A percentile compares a stretch with the other conserved stretches of the same genome.
Conservation (phyloP, 2,329 filamentous ascomycete genomes). For the Cladophialophora chaetospira region DNA sequence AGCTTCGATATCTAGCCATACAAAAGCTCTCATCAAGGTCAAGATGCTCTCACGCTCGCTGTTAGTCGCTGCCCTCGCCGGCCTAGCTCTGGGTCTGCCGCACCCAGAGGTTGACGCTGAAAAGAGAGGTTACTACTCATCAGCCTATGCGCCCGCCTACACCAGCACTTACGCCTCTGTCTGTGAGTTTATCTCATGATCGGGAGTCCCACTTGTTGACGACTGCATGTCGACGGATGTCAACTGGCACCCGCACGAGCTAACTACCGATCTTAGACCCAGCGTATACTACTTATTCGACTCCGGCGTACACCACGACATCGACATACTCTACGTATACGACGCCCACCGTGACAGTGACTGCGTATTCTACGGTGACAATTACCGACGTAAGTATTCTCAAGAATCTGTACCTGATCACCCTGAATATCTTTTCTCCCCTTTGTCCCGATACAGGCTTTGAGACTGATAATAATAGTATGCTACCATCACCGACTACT, state of each 20-base stretch:
- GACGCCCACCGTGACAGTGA: neutral
- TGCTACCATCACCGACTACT: neutral
- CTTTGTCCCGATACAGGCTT: too few species aligned
- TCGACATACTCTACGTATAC: neutral
- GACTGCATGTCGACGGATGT: too few species aligned
- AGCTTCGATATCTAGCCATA: neutral
- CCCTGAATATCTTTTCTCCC: too few species aligned
- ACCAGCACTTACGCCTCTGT: neutral
- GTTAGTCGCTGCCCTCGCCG: conserved; percentile 2
- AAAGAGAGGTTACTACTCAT: neutral
- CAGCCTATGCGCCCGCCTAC: neutral
- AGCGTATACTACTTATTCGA: conserved; percentile 3
- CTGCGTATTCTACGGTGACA: neutral
- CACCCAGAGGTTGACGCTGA: neutral
- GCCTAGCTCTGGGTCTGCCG: conserved; percentile 3
- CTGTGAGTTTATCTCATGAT: neutral
- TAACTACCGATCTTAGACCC: neutral
- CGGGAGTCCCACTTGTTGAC: neutral
- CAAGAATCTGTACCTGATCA: too few species aligned
- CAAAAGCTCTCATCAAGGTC: too few species aligned
- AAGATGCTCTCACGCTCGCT: conserved; percentile 5
- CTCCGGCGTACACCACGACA: neutral
- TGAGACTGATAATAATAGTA: too few species aligned
- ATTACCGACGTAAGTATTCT: too few species aligned
- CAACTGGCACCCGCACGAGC: neutral